Evolutionary conservation across 805 yeast genomes (phyloP).

Genomic region (Kluyveromyces aestuarii): DNA sequence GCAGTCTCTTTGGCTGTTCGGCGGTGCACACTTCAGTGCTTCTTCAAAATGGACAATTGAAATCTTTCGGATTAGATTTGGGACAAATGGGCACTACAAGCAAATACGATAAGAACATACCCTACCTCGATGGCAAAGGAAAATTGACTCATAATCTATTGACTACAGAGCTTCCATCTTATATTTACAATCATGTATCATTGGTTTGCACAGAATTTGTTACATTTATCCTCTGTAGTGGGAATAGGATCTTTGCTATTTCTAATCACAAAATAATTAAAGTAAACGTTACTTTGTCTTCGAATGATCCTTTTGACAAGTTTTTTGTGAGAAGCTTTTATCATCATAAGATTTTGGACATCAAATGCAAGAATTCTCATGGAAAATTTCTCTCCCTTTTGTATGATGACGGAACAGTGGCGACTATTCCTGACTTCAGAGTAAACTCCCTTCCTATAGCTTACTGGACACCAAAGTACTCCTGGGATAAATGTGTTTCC

Average conservation of each 20-base stretch:
- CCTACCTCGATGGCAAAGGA: constrained; percentile 38
- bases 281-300: constrained; percentile 29
- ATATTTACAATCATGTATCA: constrained; percentile 33
- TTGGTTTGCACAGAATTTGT: constrained; percentile 59
- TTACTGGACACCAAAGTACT: constrained; percentile 54
- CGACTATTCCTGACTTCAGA: constrained; percentile 21
- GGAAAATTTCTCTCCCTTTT: constrained; percentile 40
- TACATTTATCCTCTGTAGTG: constrained; percentile 53
- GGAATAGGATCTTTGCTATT: constrained; percentile 55
- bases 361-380: constrained; percentile 24
- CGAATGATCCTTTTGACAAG: constrained; percentile 29
- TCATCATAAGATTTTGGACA: constrained; percentile 22
- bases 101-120: constrained; percentile 32
- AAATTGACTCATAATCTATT: constrained; percentile 14
- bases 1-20: constrained; percentile 48
- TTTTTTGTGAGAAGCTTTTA: constrained; percentile 21
- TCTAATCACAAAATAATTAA: constrained; percentile 48
- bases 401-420: constrained; percentile 52
- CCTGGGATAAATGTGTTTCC: constrained; percentile 42
- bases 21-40: constrained; percentile 57
- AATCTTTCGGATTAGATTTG: constrained; percentile 68
- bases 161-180: constrained; percentile 12
- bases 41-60: constrained; percentile 39
- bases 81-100: constrained; percentile 64
- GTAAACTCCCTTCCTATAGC: constrained; percentile 1